Base-by-base conservation (phyloP, 2,329 filamentous ascomycete species). In the Cladosporium sphaerospermum region DNA sequence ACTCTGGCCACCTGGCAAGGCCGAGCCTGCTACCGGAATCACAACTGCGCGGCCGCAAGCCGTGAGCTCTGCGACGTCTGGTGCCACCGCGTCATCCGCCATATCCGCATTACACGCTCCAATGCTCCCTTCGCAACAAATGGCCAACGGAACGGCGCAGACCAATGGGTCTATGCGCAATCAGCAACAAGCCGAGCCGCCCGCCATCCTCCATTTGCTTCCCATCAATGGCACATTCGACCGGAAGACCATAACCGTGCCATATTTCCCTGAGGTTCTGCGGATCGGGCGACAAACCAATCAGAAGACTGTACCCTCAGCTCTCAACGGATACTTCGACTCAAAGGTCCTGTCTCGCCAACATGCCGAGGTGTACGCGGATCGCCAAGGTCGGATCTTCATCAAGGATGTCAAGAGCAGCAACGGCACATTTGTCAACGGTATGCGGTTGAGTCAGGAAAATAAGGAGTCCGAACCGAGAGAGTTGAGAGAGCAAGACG, bases 371-470 rank as follows among this genome's bases (percentile, higher is more conserved):
- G 87, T 99, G 36, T 97, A 90, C 83, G 90, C 93, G 11, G 85
- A 88, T 51, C 84, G 88, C 57, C 60, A 65, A 52, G 65, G 64
- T 23, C 95, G 96, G 68, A 86, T 99, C 41, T 97, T 85, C 81
- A 97, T 99, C 61, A 83, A 91, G 54, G 93, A 99, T 72, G 88
- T 99, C 62, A 99, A 97, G 72, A 97, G 93, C 0, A 99, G 93
- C 39, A 99, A 99, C 67, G 93, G 93, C 54, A 99, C 93, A 1
- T 99, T 99, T 70, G 92, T 99, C 61, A 99, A 99, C 64, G 90
- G 90, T 16, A 83, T 86, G 52, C 84, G 93, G 31, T 71, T 99
- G 55, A 97, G 93, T 2, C 88, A 84, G 51, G 93, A 99, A 69
- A 99, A 96, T 64, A 84, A 91, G 62, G 93, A 99, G 71, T 97